Evolutionary conservation across 2,329 filamentous ascomycete species (phyloP).

Genomic region (Xylariaceae sp.): DNA sequence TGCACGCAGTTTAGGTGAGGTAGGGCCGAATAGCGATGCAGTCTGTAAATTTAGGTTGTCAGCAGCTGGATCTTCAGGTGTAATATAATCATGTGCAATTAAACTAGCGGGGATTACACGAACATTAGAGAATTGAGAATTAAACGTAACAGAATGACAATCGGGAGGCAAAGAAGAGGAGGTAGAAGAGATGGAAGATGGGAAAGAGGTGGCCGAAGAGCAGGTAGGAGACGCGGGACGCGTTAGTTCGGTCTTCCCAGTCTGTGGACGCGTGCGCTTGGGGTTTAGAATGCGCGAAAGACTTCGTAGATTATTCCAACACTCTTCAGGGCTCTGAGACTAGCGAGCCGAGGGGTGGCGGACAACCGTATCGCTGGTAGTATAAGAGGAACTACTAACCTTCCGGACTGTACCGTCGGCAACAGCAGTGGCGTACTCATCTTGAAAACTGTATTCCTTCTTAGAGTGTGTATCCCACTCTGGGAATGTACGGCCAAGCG

Average conservation of each 20-base stretch:
- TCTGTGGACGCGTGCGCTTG: constrained; percentile 2
- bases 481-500: constrained; percentile 55
- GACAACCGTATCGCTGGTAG: constrained; percentile 12
- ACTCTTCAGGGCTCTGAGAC: constrained; percentile 21
- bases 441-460: constrained; percentile 44
- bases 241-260: background rate
- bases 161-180: constrained; percentile 2
- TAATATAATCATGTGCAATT: no score
- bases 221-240: background rate
- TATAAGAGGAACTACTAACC: constrained; percentile 15
- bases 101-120: no score
- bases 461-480: constrained; percentile 48
- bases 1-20: constrained; percentile 37
- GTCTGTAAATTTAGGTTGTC: constrained; percentile 3
- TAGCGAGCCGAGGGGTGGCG: constrained; percentile 21
- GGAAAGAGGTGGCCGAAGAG: background rate
- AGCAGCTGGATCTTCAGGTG: constrained; percentile 7
- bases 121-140: constrained; percentile 21
- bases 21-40: constrained; percentile 18
- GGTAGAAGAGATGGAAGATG: background rate
- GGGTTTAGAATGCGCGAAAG: constrained; percentile 11
- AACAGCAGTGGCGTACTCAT: constrained; percentile 38
- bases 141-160: constrained; percentile 4
- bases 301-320: background rate
- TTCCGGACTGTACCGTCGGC: constrained; percentile 1